Conservation (phyloP, 2,329 filamentous ascomycete species). For the Exophiala spinifera region DNA sequence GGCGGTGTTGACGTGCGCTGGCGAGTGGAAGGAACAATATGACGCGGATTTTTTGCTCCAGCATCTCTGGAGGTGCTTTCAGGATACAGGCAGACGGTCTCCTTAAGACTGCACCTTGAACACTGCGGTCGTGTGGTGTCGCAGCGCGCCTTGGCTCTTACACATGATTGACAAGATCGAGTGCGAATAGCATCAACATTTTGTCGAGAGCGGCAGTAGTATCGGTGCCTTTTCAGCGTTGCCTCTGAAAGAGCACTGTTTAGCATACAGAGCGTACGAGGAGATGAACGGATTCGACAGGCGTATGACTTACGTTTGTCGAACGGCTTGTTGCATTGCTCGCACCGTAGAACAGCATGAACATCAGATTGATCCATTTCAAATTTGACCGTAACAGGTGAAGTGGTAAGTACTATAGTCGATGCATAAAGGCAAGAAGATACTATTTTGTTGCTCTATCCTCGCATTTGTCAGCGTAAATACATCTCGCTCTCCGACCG, state of each 20-base stretch:
- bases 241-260: slow-evolving; percentile 33
- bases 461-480: neutral
- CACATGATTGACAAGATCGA: slow-evolving; percentile 41
- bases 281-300: neutral
- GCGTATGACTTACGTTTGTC: slow-evolving; percentile 37
- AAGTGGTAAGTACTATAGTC: neutral
- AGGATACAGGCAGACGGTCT: slow-evolving; percentile 39
- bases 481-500: neutral
- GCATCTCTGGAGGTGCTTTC: slow-evolving; percentile 18
- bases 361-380: slow-evolving; percentile 29
- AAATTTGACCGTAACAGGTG: slow-evolving; percentile 22
- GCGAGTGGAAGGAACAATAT: neutral
- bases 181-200: slow-evolving; percentile 26
- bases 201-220: slow-evolving; percentile 44
- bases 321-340: slow-evolving; percentile 43
- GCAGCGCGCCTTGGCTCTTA: slow-evolving; percentile 39
- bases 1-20: neutral
- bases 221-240: slow-evolving; percentile 45
- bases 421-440: no score
- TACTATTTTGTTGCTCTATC: no score
- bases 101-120: slow-evolving; percentile 39
- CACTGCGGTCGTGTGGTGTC: slow-evolving; percentile 39
- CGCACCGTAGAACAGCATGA: slow-evolving; percentile 36
- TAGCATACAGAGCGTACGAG: neutral
- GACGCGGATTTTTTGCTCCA: neutral